A percentile compares a stretch with the other conserved stretches of the same genome.
These are phyloP conservation scores for Pachyrhizus erosus DNA, from an alignment of 306 rosid genomes.

Conservation along the genomic window DNA sequence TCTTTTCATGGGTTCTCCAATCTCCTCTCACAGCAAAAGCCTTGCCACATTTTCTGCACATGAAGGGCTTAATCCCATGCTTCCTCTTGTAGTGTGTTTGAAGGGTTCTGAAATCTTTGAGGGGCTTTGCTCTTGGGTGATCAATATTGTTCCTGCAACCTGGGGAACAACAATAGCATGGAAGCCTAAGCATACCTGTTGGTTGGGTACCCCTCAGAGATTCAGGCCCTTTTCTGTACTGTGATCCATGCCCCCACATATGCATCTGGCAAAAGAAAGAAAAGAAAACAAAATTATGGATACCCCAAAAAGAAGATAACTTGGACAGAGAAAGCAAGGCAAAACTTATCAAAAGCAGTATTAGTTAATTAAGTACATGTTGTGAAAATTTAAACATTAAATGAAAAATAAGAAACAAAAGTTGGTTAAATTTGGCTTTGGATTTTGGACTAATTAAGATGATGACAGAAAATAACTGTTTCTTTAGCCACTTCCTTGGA, in stretches of 20 bases:
- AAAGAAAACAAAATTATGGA: not conserved
- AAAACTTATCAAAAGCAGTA: not conserved
- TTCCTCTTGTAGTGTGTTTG: constrained; percentile 92
- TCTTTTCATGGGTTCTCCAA: constrained; percentile 92
- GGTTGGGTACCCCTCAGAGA: constrained; percentile 80
- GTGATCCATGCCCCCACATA: constrained; percentile 98
- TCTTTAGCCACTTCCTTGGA: not conserved
- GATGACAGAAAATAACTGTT: not conserved
- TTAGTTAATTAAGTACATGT: not conserved
- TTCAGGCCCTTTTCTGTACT: constrained; percentile 59
- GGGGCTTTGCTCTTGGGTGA: constrained; percentile 82
- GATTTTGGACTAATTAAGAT: not conserved
- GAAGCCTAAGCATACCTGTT: constrained; percentile 90
- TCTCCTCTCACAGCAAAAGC: constrained; percentile 88
- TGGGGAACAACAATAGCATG: constrained; percentile 84
- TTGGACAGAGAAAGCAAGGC: not conserved
- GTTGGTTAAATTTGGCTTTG: not conserved
- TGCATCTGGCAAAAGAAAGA: constrained; percentile 64
- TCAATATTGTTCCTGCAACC: constrained; percentile 91
- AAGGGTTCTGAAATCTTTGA: constrained; percentile 82
- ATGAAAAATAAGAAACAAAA: not conserved
- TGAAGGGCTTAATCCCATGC: constrained; percentile 60
- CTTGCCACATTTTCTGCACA: constrained; percentile 75
- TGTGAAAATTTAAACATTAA: not conserved
- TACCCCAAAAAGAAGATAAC: not conserved